phyloP scores from a whole-genome alignment of 352 stramenopile species.

The Globisporangium rhizosaccharum region DNA sequence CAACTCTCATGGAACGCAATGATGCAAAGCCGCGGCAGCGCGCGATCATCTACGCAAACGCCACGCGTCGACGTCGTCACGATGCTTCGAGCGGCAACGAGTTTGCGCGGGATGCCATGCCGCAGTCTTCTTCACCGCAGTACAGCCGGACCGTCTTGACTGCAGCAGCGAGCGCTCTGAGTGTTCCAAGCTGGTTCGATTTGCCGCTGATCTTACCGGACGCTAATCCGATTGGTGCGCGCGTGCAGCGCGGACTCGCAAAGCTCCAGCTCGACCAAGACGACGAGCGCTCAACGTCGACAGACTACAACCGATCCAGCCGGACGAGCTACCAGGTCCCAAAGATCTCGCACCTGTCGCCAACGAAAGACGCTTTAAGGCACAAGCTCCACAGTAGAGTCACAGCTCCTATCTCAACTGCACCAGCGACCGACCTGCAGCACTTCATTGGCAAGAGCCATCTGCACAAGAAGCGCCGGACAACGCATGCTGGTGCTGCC shows the following conservation, averaged over 20 bases:
- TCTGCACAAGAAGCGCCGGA: slow-evolving; percentile 17
- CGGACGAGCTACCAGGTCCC: slow-evolving; percentile 15
- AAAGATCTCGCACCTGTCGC: slow-evolving; percentile 45
- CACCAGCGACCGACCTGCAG: neutral
- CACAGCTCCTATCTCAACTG: neutral
- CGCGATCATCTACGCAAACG: slow-evolving; percentile 28
- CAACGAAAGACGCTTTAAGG: slow-evolving; percentile 6
- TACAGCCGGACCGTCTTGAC: neutral
- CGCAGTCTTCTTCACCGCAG: neutral
- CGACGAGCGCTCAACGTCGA: neutral
- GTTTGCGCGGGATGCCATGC: neutral
- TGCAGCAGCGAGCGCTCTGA: slow-evolving; percentile 3
- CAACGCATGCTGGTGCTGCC: slow-evolving; percentile 21
- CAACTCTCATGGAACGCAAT: slow-evolving; percentile 4
- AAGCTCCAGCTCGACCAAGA: neutral
- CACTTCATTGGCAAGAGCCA: slow-evolving; percentile 17
- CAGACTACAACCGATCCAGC: neutral
- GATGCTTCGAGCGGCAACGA: slow-evolving; percentile 1
- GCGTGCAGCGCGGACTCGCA: slow-evolving; percentile 33
- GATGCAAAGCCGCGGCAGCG: slow-evolving; percentile 18
- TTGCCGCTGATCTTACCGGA: slow-evolving; percentile 53
- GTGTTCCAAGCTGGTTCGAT: slow-evolving; percentile 55
- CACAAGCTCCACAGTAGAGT: slow-evolving; percentile 1
- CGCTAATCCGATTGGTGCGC: slow-evolving; percentile 24
- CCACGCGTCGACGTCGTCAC: slow-evolving; percentile 2